Conservation (phyloP, 208 protist species). For the Trypanosoma boissoni region DNA sequence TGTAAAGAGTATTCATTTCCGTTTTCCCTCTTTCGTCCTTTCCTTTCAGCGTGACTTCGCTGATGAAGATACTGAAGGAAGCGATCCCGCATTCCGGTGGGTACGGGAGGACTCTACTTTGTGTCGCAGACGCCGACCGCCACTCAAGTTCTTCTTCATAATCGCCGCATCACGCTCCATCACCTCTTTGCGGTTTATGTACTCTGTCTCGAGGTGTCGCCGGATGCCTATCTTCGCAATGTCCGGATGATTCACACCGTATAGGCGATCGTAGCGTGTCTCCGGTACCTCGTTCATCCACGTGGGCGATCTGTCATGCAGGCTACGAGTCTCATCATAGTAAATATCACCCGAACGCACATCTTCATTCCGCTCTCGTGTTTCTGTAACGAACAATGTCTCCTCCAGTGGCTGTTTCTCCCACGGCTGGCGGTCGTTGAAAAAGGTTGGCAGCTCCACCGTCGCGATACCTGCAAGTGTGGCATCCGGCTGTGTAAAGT, state of each 20-base stretch:
- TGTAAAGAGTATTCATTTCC: no score
- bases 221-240: slow-evolving; percentile 86
- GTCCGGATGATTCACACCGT: slow-evolving; percentile 80
- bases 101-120: slow-evolving; percentile 66
- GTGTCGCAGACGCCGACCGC: slow-evolving; percentile 72
- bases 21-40: no score
- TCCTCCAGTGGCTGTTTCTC: slow-evolving; percentile 67
- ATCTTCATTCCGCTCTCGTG: slow-evolving; percentile 66
- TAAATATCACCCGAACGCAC: slow-evolving; percentile 85
- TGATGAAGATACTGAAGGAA: slow-evolving; percentile 16
- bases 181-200: slow-evolving; percentile 76
- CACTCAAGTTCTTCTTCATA: slow-evolving; percentile 59
- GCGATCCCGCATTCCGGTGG: slow-evolving; percentile 67
- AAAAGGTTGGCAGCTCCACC: slow-evolving; percentile 73
- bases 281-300: slow-evolving; percentile 89
- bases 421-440: slow-evolving; percentile 73
- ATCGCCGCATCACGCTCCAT: slow-evolving; percentile 75
- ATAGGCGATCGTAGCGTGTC: slow-evolving; percentile 89
- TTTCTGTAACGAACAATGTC: slow-evolving; percentile 42
- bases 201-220: slow-evolving; percentile 75
- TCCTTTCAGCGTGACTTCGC: neutral
- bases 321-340: slow-evolving; percentile 49
- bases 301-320: slow-evolving; percentile 77
- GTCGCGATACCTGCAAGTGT: slow-evolving; percentile 47
- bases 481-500: slow-evolving; percentile 59